Base-by-base conservation (phyloP, 306 rosid species). In the Inga leiocalycina region DNA sequence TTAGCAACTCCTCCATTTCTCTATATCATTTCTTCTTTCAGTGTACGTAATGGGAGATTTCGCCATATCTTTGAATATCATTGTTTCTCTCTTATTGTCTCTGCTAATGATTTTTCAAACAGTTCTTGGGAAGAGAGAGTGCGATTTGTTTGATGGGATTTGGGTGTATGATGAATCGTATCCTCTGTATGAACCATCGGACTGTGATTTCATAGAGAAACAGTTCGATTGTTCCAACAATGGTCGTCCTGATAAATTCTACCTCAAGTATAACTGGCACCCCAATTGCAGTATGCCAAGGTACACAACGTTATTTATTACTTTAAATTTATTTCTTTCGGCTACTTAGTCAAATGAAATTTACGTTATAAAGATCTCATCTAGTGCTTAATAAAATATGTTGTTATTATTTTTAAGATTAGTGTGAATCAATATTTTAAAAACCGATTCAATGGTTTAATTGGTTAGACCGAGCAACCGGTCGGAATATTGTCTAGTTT, bases 191-290 rank as follows among this genome's bases (percentile, higher is more conserved):
- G 85, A 89, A 45, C 19, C 86, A 7, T 83, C 91, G 20, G 77
- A 54, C 43, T 92, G 98, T 75, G 88, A 90, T 0, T 93, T 94
- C 67, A 56, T 91, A 20, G 90, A 91, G 81, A 84, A 79, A 69
- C 74, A 88, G 76, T 94, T 94, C 45, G 89, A 91, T 80, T 94
- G 98, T 79, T n/a, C 68, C 0, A 68, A 4, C 0, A 91, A 92
- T 86, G 96, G 94, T 44, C 94, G 97, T 49, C 91, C 94, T 20
- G 96, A 94, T 59, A 75, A 84, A 62, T 45, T 82, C 64, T 94
- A 91, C 73, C 94, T 90, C 84, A 86, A 89, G 37, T 91, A 88
- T 66, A 84, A 92, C 79, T 94, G 98, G 98, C 94, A 93, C 32
- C 97, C 98, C 17, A 77, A 68, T 27, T 94, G 98, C 87, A 81